Evolutionary conservation across 257 asterid species (phyloP), one percentile per base, ranked within the genome.

Genomic region (Echium plantagineum): DNA sequence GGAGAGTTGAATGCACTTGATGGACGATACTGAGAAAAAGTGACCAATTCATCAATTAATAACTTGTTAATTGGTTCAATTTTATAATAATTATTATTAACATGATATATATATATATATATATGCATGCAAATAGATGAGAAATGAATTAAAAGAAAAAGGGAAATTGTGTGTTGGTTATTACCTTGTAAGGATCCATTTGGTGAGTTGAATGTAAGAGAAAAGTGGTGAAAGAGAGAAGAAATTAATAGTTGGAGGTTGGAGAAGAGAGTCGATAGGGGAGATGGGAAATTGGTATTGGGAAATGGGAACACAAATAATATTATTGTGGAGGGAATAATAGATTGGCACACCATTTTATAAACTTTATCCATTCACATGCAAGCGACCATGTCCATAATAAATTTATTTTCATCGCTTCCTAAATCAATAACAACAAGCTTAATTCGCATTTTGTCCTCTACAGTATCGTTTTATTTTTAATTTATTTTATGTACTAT

Each of bases 111-210:
- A 31, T 31, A 35, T 7, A 4, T 31, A 7, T 7, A 31, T 31
- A 31, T 35, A 35, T 35, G 46, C 6, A 35, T 35, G 46, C 46
- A 35, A 35, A 35, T 28, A 35, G 2, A 35, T 35, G 46, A 7
- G 9, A 35, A 35, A 35, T 1, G 46, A 35, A 35, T 28, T 35
- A 5, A 21, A 46, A 64, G 24, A 21, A 16, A 38, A 35, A 7
- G 10, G 58, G 42, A 48, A 15, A 28, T 28, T 2, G 21, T 22
- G 35, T 24, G 10, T 15, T 48, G 6, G 16, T 56, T 69, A 74
- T 56, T 69, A 74, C 75, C 78, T 74, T 74, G 69, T 65, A 74
- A 42, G 78, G 72, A 74, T 74, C 78, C 78, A 74, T 67, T 67
- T 35, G 55, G 13, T 49, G 65, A 55, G 65, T 31, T 20, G 48